Conservation (phyloP, 139 green algal genomes). For the Zygnema cylindricum region DNA sequence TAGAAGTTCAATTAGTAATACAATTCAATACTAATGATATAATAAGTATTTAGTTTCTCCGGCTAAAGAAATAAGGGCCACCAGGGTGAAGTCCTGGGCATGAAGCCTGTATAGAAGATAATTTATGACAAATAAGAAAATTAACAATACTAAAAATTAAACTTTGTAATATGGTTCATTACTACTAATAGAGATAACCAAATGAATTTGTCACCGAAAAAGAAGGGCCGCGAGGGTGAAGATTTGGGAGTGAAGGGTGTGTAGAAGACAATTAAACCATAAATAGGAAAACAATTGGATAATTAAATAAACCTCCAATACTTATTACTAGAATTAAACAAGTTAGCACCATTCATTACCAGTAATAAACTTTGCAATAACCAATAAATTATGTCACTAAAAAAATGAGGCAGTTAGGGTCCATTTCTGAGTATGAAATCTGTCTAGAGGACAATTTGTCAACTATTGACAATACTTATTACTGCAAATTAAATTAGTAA, state of each 20-base stretch:
- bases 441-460: too few relatives aligned
- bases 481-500: too few relatives aligned
- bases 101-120: neutral
- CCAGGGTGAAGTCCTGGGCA: neutral
- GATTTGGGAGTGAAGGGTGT: slow-evolving; percentile 42
- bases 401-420: too few relatives aligned
- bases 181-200: neutral
- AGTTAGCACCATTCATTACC: too few relatives aligned
- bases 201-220: neutral
- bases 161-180: neutral
- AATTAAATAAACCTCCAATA: too few relatives aligned
- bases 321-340: too few relatives aligned
- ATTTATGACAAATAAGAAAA: neutral
- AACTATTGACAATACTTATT: too few relatives aligned
- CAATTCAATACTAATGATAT: neutral
- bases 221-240: slow-evolving; percentile 8
- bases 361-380: neutral
- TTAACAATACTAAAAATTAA: neutral
- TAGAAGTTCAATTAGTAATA: neutral
- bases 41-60: neutral
- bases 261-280: neutral
- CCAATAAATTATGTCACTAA: neutral
- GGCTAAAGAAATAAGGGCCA: neutral
- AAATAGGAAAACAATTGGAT: too few relatives aligned
- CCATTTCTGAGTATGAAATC: too few relatives aligned